Percentiles rank a stretch among this genome's conserved stretches.
Evolutionary conservation across 2,329 filamentous ascomycete genomes (phyloP).

Genomic region (Bipolaris victoriae): DNA sequence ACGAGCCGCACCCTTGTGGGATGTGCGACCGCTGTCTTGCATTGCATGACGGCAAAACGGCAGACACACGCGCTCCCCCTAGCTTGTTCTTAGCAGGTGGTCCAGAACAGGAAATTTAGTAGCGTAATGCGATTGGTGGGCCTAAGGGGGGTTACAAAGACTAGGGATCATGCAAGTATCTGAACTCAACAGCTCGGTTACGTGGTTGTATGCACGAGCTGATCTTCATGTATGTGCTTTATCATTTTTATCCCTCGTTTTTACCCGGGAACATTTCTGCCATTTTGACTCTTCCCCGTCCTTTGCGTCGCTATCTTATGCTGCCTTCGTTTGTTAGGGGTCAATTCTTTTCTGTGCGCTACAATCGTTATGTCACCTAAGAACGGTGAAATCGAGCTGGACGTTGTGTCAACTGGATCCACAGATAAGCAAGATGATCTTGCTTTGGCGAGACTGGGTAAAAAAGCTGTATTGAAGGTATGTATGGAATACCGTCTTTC

Average conservation of each 20-base stretch:
- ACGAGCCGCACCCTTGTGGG: slow-evolving; percentile 12
- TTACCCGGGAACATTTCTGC: slow-evolving; percentile 1
- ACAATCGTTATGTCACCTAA: slow-evolving; percentile 23
- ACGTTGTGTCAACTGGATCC: slow-evolving; percentile 6
- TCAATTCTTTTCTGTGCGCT: neutral
- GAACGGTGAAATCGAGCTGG: slow-evolving; percentile 21
- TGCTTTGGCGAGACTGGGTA: slow-evolving; percentile 29
- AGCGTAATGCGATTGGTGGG: slow-evolving; percentile 7
- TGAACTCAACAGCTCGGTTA: slow-evolving; percentile 10
- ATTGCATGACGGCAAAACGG: slow-evolving; percentile 8
- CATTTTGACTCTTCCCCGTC: neutral
- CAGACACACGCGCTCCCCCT: slow-evolving; percentile 1
- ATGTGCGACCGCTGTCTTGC: slow-evolving; percentile 6
- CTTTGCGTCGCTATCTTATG: neutral
- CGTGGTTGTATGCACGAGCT: slow-evolving; percentile 3
- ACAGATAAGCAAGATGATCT: slow-evolving; percentile 25
- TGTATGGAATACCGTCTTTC: neutral
- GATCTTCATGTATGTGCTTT: slow-evolving; percentile 6
- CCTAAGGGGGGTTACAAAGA: slow-evolving; percentile 1
- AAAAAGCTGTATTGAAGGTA: slow-evolving; percentile 34
- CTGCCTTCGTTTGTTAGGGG: neutral
- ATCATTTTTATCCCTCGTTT: neutral
- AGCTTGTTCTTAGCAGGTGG: slow-evolving; percentile 22
- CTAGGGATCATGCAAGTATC: slow-evolving; percentile 5
- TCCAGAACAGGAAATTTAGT: slow-evolving; percentile 11